phyloP scores from a whole-genome alignment of 352 stramenopile genomes.

The Blastocystis sp. region DNA sequence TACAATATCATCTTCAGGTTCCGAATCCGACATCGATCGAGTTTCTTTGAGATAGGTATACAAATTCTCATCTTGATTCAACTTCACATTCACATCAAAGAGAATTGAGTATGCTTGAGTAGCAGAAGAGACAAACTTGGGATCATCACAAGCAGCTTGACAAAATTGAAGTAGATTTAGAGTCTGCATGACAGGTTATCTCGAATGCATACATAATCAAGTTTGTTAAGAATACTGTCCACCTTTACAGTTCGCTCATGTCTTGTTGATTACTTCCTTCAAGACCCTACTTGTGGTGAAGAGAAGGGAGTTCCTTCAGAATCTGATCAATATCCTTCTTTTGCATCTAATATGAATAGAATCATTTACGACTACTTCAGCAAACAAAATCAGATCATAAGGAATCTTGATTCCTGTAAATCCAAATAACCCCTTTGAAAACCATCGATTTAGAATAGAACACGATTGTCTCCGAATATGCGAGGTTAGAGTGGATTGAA shows the following conservation, averaged over 20 bases:
- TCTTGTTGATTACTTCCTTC: not conserved
- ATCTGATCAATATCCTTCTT: slow-evolving; percentile 31
- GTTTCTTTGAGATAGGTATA: slow-evolving; percentile 1
- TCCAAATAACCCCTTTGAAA: slow-evolving; percentile 39
- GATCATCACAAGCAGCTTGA: not conserved
- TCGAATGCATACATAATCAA: slow-evolving; percentile 18
- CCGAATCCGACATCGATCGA: not conserved
- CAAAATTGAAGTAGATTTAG: slow-evolving; percentile 27
- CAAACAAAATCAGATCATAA: slow-evolving; percentile 21
- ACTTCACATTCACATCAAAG: not conserved
- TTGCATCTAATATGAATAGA: not conserved
- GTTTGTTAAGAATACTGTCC: slow-evolving; percentile 21
- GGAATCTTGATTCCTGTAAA: slow-evolving; percentile 43
- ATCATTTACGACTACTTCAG: not conserved
- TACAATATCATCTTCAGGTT: slow-evolving; percentile 13
- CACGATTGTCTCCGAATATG: too few species aligned
- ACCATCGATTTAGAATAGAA: not conserved
- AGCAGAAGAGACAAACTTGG: not conserved
- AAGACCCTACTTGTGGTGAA: not conserved
- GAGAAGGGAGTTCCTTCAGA: not conserved
- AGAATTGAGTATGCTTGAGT: slow-evolving; percentile 5
- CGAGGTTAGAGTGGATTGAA: too few species aligned
- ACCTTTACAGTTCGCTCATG: not conserved
- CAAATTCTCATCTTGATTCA: slow-evolving; percentile 17
- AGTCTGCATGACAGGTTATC: not conserved